Evolutionary conservation across 164 flowering plant species (phyloP), one percentile per base, ranked within the genome.

Genomic region (Litsea cubeba): DNA sequence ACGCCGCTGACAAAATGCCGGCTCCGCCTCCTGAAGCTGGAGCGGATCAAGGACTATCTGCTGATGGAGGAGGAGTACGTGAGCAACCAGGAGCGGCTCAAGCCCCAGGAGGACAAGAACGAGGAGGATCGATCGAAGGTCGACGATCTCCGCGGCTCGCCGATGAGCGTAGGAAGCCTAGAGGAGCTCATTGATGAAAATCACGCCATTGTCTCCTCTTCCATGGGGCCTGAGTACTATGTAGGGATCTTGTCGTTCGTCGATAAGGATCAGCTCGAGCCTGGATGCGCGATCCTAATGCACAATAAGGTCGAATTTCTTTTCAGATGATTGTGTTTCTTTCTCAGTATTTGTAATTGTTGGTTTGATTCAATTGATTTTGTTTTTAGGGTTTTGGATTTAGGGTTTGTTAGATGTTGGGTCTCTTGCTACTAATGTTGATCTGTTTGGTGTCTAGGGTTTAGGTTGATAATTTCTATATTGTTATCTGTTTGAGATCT

Each of bases 1-100:
- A 83, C 86, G 0, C 86, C 86, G 0, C 72, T 79, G 11, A 73
- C 84, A 2, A 83, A 83, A 46, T 83, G 84, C 70, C 81, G 79
- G 75, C 82, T 83, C 18, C 70, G 85, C 30, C 72, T 83, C 1
- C 65, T 83, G 50, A 81, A 79, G 35, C 85, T 83, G 12, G 83
- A 81, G 51, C 63, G 83, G 28, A 82, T 83, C 63, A 81, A 83
- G 65, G 86, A 83, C 67, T 83, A 81, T 49, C 71, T 81, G 11
- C 54, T 83, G 2, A 81, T 83, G 86, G 86, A 83, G 71, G 86
- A 81, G 71, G 84, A 84, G 65, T 84, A 81, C 63, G 84, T 84
- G 2, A 12, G 60, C 5, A 78, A 75, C 49, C 84, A 84, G 68
- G 84, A 84, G 81, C 67, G 86, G 46, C 54, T 80, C 77, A 82